phyloP scores from a whole-genome alignment of 441 rosid species.

The Gossypium trilobum region DNA sequence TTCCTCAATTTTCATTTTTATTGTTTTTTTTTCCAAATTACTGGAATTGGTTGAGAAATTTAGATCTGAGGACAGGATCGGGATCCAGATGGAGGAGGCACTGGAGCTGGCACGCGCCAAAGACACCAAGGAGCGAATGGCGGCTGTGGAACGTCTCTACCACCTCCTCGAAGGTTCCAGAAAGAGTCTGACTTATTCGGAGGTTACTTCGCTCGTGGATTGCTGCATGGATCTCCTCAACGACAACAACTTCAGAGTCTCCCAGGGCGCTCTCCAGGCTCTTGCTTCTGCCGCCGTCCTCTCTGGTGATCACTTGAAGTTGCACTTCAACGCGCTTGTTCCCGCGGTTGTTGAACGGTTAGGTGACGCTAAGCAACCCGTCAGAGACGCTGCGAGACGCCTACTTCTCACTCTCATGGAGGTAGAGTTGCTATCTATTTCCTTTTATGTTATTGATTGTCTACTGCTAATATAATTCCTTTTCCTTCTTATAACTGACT shows the following conservation, averaged over 20 bases:
- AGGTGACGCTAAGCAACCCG: slow-evolving; percentile 90
- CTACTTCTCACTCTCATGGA: slow-evolving; percentile 94
- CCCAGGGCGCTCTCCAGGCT: slow-evolving; percentile 92
- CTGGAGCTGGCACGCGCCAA: slow-evolving; percentile 90
- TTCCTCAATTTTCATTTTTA: not conserved
- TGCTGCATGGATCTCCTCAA: slow-evolving; percentile 91
- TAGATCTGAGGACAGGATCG: slow-evolving; percentile 50
- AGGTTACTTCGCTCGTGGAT: slow-evolving; percentile 77
- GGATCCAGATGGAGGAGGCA: slow-evolving; percentile 74
- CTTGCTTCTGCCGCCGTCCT: slow-evolving; percentile 98
- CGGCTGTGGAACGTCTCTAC: slow-evolving; percentile 86
- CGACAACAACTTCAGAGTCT: slow-evolving; percentile 86
- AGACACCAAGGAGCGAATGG: slow-evolving; percentile 98
- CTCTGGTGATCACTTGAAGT: slow-evolving; percentile 84
- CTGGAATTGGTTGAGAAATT: slow-evolving; percentile 8
- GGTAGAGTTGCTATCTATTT: slow-evolving; percentile 27
- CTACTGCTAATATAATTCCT: not conserved
- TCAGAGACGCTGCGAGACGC: slow-evolving; percentile 90
- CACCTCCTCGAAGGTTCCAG: slow-evolving; percentile 83
- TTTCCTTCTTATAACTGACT: not conserved
- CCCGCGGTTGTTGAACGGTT: slow-evolving; percentile 91
- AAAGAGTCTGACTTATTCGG: slow-evolving; percentile 62
- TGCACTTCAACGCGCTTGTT: slow-evolving; percentile 85
- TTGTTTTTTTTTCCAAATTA: not conserved
- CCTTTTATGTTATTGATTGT: not conserved